Conservation (phyloP, 331 rosid species). For the Pyrus hybrid region DNA sequence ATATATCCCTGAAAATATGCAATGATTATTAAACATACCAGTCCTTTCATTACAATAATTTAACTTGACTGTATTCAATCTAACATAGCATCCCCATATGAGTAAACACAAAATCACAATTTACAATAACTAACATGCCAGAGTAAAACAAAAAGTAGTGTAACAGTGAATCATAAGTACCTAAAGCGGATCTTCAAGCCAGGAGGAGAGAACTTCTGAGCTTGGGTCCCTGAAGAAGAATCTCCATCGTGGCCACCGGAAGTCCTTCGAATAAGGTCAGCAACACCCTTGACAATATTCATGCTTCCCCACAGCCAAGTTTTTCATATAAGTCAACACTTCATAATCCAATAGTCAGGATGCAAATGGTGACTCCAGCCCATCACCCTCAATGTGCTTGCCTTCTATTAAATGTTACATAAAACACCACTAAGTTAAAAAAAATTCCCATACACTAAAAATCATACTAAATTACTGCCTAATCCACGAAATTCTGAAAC, state of each 20-base stretch:
- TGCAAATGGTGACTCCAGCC: slow-evolving; percentile 21
- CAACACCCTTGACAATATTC: slow-evolving; percentile 97
- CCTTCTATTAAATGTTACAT: background rate
- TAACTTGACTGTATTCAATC: background rate
- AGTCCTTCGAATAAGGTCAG: slow-evolving; percentile 92
- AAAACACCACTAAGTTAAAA: background rate
- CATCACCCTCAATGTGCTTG: slow-evolving; percentile 23
- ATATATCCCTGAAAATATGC: background rate
- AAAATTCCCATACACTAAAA: background rate
- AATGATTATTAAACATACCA: background rate
- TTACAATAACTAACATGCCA: background rate
- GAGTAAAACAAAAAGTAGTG: background rate
- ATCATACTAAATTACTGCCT: background rate
- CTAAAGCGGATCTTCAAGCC: slow-evolving; percentile 79
- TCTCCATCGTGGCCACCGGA: slow-evolving; percentile 57
- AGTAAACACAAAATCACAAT: background rate
- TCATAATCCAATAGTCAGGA: slow-evolving; percentile 11
- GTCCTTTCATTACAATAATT: background rate
- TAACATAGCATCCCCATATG: background rate
- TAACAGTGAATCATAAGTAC: slow-evolving; percentile 27
- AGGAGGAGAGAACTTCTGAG: slow-evolving; percentile 60
- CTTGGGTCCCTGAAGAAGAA: slow-evolving; percentile 45
- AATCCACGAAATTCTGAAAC: background rate
- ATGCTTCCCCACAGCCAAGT: slow-evolving; percentile 43
- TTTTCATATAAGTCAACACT: slow-evolving; percentile 22